These are phyloP conservation scores for Penicillium rolfsii DNA, from an alignment of 2,329 filamentous ascomycete species.

Conservation along the genomic window DNA sequence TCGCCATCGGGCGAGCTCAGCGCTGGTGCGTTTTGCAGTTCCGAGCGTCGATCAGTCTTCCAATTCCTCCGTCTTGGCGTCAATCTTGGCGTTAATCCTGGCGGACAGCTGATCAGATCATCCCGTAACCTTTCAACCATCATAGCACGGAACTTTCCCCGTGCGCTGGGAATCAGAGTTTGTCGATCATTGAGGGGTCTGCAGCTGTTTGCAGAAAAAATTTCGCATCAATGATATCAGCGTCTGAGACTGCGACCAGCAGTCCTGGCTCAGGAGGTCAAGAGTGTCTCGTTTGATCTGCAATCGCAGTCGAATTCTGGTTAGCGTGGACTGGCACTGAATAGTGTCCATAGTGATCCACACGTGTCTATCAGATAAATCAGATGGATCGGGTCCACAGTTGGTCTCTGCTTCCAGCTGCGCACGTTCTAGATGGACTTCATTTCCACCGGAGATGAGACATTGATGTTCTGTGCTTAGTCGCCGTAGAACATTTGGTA, in stretches of 20 bases:
- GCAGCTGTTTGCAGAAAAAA: slow-evolving; percentile 11
- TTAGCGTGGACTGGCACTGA: background rate
- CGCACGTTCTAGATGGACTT: background rate
- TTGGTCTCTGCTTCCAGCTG: background rate
- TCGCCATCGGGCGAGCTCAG: background rate
- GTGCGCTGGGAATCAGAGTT: background rate
- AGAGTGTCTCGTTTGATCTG: slow-evolving; percentile 5
- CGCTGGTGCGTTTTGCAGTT: background rate
- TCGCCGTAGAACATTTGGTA: background rate
- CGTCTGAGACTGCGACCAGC: background rate
- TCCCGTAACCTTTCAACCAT: background rate
- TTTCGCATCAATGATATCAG: slow-evolving; percentile 25
- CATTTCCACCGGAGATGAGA: background rate
- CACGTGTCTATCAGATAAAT: background rate
- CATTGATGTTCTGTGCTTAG: background rate
- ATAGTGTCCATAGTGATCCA: background rate
- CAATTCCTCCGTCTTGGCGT: slow-evolving; percentile 27
- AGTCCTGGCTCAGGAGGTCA: background rate
- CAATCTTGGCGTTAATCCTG: slow-evolving; percentile 15
- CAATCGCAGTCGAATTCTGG: slow-evolving; percentile 9
- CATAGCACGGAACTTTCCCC: background rate
- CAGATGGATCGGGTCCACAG: slow-evolving; percentile 3
- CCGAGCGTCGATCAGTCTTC: background rate
- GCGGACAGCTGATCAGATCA: background rate
- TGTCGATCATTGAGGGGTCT: slow-evolving; percentile 7